Evolutionary conservation across 202 grass and related monocot species (phyloP), one percentile per base, ranked within the genome.

Genomic region (Musa balbisiana): DNA sequence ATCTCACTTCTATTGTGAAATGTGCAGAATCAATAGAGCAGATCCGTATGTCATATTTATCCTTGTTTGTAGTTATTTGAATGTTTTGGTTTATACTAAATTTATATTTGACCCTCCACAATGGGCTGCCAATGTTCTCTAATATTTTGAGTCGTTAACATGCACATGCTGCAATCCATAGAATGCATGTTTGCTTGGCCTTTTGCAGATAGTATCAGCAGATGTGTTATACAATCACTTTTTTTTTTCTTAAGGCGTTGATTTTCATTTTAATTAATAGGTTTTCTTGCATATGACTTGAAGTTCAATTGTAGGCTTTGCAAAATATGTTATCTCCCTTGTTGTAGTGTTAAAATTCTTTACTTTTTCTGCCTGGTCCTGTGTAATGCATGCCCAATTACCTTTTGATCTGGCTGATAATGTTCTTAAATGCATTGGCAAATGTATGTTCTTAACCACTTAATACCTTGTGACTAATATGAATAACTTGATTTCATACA

Each of bases 1-100:
- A 43, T 62, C 71, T 55, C 65, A 64, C 19, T 99, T 99, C 76
- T 99, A 90, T 89, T 99, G 95, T 85, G 95, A 95, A 92, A 64
- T 88, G 67, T 95, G 95, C 73, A 80, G 91, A 77, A 80, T 99
- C 63, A 95, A 53, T 53, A 88, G 91, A 29, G 95, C 95, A 67
- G 95, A 99, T 60, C 95, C 95, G 95, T 99, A 92, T 80, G 95
- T 92, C 62, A 67, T 49, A 49, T 49, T 58, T 16, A 60, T 15
- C 66, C 53, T 20, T 80, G 16, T 43, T 73, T 80, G 9, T 27
- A 16, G 19, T 19, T 53, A 51, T 70, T 51, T 21, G 43, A n/a
- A 20, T 51, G 33, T 52, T 20, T 1, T 70, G 21, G 12, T 64
- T 55, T 67, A 75, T 76, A 53, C 21, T 53, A 24, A 0, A 51